Evolutionary conservation across 78 protist species (phyloP), one percentile per base, ranked within the genome.

Genomic region (slime mould (Dictyostelium discoideum)): DNA sequence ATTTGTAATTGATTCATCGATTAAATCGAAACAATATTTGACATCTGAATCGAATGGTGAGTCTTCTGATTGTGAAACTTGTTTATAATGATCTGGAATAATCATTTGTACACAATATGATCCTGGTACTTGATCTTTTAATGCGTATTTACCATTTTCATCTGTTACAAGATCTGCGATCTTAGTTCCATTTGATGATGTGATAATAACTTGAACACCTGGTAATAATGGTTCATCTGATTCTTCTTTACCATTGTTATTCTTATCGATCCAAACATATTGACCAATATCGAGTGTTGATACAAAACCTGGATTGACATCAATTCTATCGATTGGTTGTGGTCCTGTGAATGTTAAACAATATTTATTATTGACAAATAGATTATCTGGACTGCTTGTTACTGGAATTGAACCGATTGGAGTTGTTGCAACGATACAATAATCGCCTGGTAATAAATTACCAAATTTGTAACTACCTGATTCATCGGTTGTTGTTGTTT

Each of bases 51-150:
- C 80, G 77, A 86, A 29, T 78, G 65, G 57, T 18, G 92, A 63
- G 6, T 83, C 76, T 18, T 16, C 18, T 40, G 39, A 14, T 40
- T 80, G 32, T 16, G 2, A 3, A 54, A 57, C 74, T 54, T 26
- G 76, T 82, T 82, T 46, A 14, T 46, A 85, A 18, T 85, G 80
- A 13, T 3, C 22, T 85, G 90, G 90, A 14, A 69, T 40, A 18
- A 16, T 48, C 24, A 72, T n/a, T 42, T 72, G 80, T 2, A 85
- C 69, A 69, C 72, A 69, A 69, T 85, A 85, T 29, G 16, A 22
- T 14, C 90, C 90, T 85, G 90, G 90, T 1, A 46, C 72, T 18
- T 67, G 50, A n/a, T 85, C 67, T n/a, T 85, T 37, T 18, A 85
- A 18, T 18, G 39, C 8, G 29, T 72, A 65, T 24, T 40, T 8